Conservation (phyloP, 352 stramenopile genomes). For the Pythium aristosporum region DNA sequence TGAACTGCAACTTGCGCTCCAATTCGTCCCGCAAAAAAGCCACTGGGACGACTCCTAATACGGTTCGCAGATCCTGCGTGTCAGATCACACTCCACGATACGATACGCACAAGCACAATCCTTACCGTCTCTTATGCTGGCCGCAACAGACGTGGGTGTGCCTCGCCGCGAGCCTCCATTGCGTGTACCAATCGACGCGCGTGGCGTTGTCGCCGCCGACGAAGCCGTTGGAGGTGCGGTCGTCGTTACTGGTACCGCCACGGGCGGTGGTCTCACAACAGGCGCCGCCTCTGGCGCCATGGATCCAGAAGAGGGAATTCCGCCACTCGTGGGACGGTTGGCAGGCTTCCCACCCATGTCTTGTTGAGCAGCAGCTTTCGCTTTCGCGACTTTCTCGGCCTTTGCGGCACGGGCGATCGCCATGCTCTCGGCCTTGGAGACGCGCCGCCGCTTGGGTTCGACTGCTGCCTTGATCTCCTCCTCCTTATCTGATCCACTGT, state of each 20-base stretch:
- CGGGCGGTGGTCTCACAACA: not conserved
- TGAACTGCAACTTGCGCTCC: constrained; percentile 11
- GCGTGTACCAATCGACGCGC: constrained; percentile 9
- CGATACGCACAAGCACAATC: not conserved
- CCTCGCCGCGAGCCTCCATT: constrained; percentile 11
- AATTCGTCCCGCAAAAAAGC: constrained; percentile 5
- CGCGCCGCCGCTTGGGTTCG: not conserved
- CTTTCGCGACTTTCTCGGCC: not conserved
- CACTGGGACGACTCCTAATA: constrained; percentile 1
- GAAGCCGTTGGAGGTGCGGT: not conserved
- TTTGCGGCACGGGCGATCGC: not conserved
- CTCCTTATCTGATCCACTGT: not conserved
- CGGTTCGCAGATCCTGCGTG: not conserved
- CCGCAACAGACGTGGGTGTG: constrained; percentile 8
- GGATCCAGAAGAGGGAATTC: not conserved
- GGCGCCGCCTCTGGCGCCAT: not conserved
- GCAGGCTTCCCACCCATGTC: too few species aligned
- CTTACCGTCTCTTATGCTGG: constrained; percentile 2
- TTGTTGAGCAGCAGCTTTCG: not conserved
- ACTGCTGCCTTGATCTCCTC: not conserved
- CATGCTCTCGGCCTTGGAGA: not conserved
- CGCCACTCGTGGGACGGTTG: not conserved
- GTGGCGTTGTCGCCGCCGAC: not conserved
- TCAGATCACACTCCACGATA: not conserved
- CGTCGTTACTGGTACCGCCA: not conserved